A percentile compares a stretch with the other conserved stretches of the same genome.
phyloP scores from a whole-genome alignment of 169 alveolate species.

The Condylostoma magnum region DNA sequence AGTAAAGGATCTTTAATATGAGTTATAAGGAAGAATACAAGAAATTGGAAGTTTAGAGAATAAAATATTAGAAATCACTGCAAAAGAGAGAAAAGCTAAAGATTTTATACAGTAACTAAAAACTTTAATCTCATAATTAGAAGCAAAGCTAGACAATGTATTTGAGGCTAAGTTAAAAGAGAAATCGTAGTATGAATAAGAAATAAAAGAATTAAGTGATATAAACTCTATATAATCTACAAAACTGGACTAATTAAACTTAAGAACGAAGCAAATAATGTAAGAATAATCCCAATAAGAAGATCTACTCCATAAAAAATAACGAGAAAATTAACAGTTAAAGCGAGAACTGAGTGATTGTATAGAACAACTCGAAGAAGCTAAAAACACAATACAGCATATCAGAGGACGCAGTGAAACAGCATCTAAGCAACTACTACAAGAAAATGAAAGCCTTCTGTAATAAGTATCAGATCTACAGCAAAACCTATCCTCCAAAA shows the following conservation, averaged over 20 bases:
- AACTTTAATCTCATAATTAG: not conserved
- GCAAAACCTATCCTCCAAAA: constrained; percentile 31
- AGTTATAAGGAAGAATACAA: not conserved
- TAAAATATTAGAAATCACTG: constrained; percentile 16
- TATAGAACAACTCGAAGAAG: constrained; percentile 19
- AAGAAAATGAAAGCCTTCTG: constrained; percentile 34
- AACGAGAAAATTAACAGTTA: constrained; percentile 30
- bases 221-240: constrained; percentile 3
- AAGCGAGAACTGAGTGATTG: constrained; percentile 14
- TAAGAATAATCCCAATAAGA: constrained; percentile 14
- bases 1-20: not conserved
- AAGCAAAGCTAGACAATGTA: constrained; percentile 32
- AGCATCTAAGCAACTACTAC: not conserved
- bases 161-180: constrained; percentile 15
- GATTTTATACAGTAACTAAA: constrained; percentile 2
- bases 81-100: constrained; percentile 3
- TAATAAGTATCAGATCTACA: constrained; percentile 29
- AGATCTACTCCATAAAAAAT: constrained; percentile 28
- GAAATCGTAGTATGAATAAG: constrained; percentile 2
- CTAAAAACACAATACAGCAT: constrained; percentile 13
- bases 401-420: not conserved
- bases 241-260: constrained; percentile 30
- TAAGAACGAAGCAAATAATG: constrained; percentile 29
- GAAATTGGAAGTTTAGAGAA: constrained; percentile 3
- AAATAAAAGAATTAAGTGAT: constrained; percentile 21